Base-by-base conservation (phyloP, 2,329 filamentous ascomycete genomes). In the Colletotrichum eremochloae region DNA sequence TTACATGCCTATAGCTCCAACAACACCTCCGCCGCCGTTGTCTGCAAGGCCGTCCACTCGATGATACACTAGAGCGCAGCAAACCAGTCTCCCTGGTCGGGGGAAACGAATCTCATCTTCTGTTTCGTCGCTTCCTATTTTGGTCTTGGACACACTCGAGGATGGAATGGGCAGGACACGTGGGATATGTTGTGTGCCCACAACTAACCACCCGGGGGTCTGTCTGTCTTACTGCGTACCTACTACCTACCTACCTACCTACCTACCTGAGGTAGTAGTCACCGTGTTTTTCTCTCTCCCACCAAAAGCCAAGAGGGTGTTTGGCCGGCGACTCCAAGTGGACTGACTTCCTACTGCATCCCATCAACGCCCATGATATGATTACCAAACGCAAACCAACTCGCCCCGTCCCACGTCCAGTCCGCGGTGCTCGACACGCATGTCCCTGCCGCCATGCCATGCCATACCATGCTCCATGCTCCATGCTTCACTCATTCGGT, bases 271-370 rank as follows among this genome's bases (percentile, higher is more conserved):
- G 24, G 24, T 24, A n/a, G n/a, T 24, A 15, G 20, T 63, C 50
- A 44, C 50, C 50, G 14, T 56, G 14, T 44, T 55, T n/a, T 46
- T 52, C 44, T 48, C 44, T 48, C 29, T 29, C 9, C 18, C 48
- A 20, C 64, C 65, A 58, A 8, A 57, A 24, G 33, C 38, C 20
- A 4, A 48, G 44, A 67, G 65, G 69, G 69, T 72, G 69, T 63
- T 63, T 40, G 58, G 65, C 66, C 58, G 58, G 69, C 65, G 52
- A 72, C 38, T 72, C 65, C 69, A 40, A 68, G 44, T 63, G 65
- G 69, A 55, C 31, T 62, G 48, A 67, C 24, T 24, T 64, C 40
- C 60, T 38, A 33, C 33, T 55, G 24, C 31, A 68, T 63, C 29
- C 29, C 65, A 57, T 63, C 24, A 24, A 24, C 24, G 24, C 24